Evolutionary conservation across 1,139 yeast genomes (phyloP).

Genomic region (Kodamaea ohmeri): DNA sequence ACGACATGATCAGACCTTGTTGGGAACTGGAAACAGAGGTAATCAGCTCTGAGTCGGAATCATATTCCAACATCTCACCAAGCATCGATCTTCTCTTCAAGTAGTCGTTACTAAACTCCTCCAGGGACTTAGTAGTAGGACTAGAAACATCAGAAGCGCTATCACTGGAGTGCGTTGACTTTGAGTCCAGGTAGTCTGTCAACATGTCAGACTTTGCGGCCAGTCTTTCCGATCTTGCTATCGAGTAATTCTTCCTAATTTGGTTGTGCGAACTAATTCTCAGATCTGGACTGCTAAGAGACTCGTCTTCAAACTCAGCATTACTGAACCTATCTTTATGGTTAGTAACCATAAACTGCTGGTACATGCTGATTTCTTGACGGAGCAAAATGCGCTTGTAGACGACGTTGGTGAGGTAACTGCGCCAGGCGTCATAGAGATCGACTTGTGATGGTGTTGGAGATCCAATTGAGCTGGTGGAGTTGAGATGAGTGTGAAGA

Average conservation of each 20-base stretch:
- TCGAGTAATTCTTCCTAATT: not conserved
- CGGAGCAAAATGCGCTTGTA: slow-evolving; percentile 40
- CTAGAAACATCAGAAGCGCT: not conserved
- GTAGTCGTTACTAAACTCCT: slow-evolving; percentile 20
- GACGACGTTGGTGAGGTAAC: slow-evolving; percentile 37
- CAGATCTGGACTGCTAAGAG: not conserved
- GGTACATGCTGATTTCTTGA: slow-evolving; percentile 41
- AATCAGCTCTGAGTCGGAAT: slow-evolving; percentile 29
- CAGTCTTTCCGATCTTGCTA: not conserved
- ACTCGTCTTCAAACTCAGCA: slow-evolving; percentile 9
- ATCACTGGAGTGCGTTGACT: not conserved
- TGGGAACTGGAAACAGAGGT: too few relatives aligned
- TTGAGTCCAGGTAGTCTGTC: too few relatives aligned
- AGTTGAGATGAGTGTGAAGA: not conserved
- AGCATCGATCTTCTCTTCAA: slow-evolving; percentile 42
- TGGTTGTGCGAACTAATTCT: not conserved
- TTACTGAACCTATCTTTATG: slow-evolving; percentile 5
- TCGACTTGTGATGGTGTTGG: slow-evolving; percentile 10
- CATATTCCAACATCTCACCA: slow-evolving; percentile 48
- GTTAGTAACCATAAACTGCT: slow-evolving; percentile 22
- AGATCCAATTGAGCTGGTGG: not conserved
- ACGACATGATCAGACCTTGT: too few relatives aligned
- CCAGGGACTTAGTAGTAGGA: slow-evolving; percentile 1
- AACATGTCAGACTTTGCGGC: not conserved
- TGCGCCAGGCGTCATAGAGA: slow-evolving; percentile 35